Evolutionary conservation across 768 basidiomycete species (phyloP).

Genomic region (Leccinum ochraceum): DNA sequence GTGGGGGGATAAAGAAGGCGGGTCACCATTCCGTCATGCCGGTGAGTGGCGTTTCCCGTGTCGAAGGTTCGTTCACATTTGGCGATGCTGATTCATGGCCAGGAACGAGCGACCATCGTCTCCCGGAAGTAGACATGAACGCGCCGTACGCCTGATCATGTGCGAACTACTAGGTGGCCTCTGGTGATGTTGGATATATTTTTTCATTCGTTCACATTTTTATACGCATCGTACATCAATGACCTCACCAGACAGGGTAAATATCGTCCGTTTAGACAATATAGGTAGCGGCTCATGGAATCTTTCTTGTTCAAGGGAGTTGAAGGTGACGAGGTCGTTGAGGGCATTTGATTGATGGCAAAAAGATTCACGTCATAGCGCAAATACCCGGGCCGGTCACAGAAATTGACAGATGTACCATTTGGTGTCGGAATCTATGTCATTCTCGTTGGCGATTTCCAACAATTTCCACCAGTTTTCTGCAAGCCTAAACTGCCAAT

Average conservation of each 20-base stretch:
- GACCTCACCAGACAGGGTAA: no score
- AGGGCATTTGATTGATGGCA: no score
- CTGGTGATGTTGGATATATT: background rate
- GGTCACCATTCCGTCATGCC: constrained; percentile 14
- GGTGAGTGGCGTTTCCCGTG: constrained; percentile 17
- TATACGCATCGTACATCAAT: no score
- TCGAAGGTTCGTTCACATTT: background rate
- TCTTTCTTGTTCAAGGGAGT: background rate
- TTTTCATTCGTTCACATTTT: background rate
- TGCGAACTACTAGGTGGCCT: background rate
- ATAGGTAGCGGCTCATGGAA: background rate
- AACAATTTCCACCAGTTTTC: no score
- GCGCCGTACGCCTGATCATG: constrained; percentile 15
- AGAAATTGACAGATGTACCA: no score
- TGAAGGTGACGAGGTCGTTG: no score
- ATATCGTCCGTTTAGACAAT: background rate
- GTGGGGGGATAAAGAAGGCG: constrained; percentile 28
- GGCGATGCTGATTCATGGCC: background rate
- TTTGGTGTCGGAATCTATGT: no score
- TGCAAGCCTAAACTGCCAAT: no score
- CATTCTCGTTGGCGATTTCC: no score
- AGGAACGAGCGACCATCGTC: constrained; percentile 28
- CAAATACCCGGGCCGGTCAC: no score
- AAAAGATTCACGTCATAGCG: no score
- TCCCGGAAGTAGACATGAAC: constrained; percentile 24